These are phyloP conservation scores for Trichosporon coremiiforme DNA, from an alignment of 1,284 basidiomycete genomes.

Conservation along the genomic window DNA sequence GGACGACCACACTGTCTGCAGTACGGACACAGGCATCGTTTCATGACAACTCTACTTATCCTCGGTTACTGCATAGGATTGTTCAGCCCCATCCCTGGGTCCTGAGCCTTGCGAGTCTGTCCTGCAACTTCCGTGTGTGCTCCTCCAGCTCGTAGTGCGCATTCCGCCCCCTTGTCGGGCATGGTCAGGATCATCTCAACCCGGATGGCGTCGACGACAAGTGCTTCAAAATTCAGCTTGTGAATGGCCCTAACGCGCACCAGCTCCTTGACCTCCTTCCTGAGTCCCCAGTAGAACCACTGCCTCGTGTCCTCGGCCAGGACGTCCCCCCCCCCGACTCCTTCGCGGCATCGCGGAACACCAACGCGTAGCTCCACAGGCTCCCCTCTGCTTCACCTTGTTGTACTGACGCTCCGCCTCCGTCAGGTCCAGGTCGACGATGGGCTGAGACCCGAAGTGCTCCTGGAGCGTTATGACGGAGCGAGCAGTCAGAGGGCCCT, in stretches of 20 bases:
- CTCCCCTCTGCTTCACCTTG: not conserved
- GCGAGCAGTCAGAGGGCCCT: not conserved
- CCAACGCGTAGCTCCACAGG: not conserved
- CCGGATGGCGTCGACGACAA: not conserved
- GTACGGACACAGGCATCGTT: too few species aligned
- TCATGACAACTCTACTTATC: too few species aligned
- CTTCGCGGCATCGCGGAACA: not conserved
- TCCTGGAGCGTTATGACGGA: not conserved
- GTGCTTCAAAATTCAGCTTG: not conserved
- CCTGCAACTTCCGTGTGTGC: too few species aligned
- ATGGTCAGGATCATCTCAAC: too few species aligned
- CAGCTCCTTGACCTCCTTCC: not conserved
- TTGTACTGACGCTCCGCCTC: not conserved
- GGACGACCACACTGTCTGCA: too few species aligned
- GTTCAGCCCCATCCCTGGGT: too few species aligned
- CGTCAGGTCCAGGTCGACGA: not conserved
- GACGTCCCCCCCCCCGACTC: not conserved
- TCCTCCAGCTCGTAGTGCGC: too few species aligned
- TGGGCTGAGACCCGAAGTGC: not conserved
- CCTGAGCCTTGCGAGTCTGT: too few species aligned
- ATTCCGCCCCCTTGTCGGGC: too few species aligned
- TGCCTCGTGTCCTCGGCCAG: not conserved
- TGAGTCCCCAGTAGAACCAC: not conserved
- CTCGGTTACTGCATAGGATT: too few species aligned
- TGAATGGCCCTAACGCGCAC: not conserved